Evolutionary conservation across 768 basidiomycete species (phyloP).

Genomic region (Gymnopilus dilepis): DNA sequence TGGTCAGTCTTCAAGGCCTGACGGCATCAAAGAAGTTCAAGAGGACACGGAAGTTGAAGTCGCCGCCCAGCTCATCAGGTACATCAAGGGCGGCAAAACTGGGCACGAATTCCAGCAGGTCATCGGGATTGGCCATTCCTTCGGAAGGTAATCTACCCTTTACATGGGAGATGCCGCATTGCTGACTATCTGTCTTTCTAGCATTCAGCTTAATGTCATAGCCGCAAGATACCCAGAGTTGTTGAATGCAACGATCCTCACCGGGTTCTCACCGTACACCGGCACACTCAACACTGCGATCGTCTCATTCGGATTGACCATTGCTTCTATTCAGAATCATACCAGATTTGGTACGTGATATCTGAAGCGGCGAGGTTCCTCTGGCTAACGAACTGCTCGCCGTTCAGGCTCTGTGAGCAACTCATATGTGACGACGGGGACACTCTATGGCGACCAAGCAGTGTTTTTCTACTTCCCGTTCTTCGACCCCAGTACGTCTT

Average conservation of each 20-base stretch:
- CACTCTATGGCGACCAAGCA: conserved; percentile 23
- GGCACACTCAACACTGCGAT: conserved; percentile 12
- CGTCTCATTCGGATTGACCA: conserved; percentile 21
- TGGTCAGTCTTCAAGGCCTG: conserved; percentile 28
- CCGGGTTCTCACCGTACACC: conserved; percentile 21
- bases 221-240: conserved; percentile 21
- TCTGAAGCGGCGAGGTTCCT: not conserved
- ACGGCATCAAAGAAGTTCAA: conserved; percentile 31
- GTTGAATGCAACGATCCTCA: conserved; percentile 27
- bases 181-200: not conserved
- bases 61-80: conserved; percentile 20
- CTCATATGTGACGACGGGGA: conserved; percentile 23
- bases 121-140: conserved; percentile 31
- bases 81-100: conserved; percentile 9
- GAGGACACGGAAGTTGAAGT: conserved; percentile 25
- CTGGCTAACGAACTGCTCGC: not conserved
- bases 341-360: conserved; percentile 22
- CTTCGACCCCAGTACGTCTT: conserved; percentile 24
- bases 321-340: conserved; percentile 25
- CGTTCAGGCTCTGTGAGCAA: conserved; percentile 18
- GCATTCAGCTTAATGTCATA: conserved; percentile 21
- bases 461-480: conserved; percentile 26
- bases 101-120: conserved; percentile 18
- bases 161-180: not conserved
- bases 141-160: conserved; percentile 26